A percentile compares a stretch with the other conserved stretches of the same genome.
Evolutionary conservation across 305 asterid genomes (phyloP).

Genomic region (Striga hermonthica): DNA sequence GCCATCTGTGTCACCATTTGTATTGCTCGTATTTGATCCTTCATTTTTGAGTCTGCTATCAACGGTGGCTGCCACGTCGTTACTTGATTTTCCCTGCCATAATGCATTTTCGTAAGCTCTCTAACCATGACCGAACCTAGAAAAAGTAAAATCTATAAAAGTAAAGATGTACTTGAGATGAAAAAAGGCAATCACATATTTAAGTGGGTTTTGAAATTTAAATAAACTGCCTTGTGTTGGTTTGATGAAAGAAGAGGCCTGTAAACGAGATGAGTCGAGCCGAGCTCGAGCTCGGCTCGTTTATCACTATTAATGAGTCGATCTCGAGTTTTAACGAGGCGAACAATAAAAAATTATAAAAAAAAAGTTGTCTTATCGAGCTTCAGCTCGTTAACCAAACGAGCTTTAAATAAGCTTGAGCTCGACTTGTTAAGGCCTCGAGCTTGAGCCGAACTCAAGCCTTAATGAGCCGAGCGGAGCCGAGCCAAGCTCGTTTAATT

Average conservation of each 20-base stretch:
- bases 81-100: slow-evolving; percentile 50
- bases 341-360: too few species aligned
- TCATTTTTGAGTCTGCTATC: slow-evolving; percentile 37
- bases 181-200: background rate
- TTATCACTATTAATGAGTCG: background rate
- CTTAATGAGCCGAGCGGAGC: background rate
- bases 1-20: slow-evolving; percentile 30
- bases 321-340: too few species aligned
- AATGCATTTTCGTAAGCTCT: background rate
- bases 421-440: too few species aligned
- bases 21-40: slow-evolving; percentile 34
- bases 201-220: background rate
- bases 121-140: slow-evolving; percentile 2
- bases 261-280: background rate
- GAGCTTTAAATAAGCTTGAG: too few species aligned
- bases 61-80: slow-evolving; percentile 26
- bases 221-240: too few species aligned
- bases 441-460: background rate
- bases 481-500: background rate
- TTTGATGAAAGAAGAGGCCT: background rate
- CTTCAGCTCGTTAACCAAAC: too few species aligned
- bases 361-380: too few species aligned
- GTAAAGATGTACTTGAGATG: slow-evolving; percentile 4
- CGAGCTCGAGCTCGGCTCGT: background rate
- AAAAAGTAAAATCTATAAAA: background rate